Evolutionary conservation across 2,329 filamentous ascomycete species (phyloP).

Genomic region (Aspergillus tamarii): DNA sequence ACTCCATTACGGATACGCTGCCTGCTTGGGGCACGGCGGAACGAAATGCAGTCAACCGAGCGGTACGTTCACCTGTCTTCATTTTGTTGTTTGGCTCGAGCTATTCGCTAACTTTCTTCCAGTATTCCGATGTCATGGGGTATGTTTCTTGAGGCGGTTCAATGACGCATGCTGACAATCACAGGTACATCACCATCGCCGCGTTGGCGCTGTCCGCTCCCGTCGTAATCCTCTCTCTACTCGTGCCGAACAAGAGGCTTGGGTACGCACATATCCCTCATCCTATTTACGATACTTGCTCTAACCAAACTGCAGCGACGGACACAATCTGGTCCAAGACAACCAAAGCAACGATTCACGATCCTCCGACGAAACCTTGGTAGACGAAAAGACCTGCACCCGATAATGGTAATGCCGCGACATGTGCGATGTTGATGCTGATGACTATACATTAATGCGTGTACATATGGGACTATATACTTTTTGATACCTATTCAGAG

Average conservation of each 20-base stretch:
- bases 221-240: slow-evolving; percentile 29
- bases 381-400: slow-evolving; percentile 7
- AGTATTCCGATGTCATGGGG: slow-evolving; percentile 38
- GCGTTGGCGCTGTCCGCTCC: slow-evolving; percentile 33
- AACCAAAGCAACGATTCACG: neutral
- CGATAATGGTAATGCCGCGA: neutral
- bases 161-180: slow-evolving; percentile 6
- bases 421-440: neutral
- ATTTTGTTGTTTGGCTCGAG: neutral
- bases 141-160: slow-evolving; percentile 2
- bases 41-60: slow-evolving; percentile 47
- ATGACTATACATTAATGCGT: slow-evolving; percentile 10
- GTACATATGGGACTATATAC: neutral
- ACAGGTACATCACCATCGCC: slow-evolving; percentile 34
- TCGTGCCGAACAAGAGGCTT: slow-evolving; percentile 32
- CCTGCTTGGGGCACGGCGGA: slow-evolving; percentile 48
- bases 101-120: slow-evolving; percentile 10
- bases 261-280: slow-evolving; percentile 21
- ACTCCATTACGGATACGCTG: slow-evolving; percentile 50
- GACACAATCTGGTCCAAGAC: slow-evolving; percentile 25
- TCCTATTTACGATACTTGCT: neutral
- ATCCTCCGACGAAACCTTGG: slow-evolving; percentile 3
- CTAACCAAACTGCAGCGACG: slow-evolving; percentile 17
- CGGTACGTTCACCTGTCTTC: slow-evolving; percentile 26
- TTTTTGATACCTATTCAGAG: neutral